A percentile compares a stretch with the other conserved stretches of the same genome.
Evolutionary conservation across 768 basidiomycete species (phyloP).

Genomic region (Mycena pura): DNA sequence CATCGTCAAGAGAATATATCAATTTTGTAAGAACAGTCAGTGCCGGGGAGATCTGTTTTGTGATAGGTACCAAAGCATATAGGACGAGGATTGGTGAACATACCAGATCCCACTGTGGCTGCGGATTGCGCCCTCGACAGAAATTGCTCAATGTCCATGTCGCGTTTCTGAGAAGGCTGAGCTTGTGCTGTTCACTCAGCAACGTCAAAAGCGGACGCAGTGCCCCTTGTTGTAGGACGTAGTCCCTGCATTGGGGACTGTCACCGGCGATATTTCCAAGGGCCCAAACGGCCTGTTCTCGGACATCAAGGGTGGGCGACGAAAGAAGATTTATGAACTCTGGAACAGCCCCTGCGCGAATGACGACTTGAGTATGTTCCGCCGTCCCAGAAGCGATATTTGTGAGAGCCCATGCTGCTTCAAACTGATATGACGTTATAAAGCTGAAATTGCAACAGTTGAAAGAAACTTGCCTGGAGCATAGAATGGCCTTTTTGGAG

Average conservation of each 20-base stretch:
- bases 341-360: slow-evolving; percentile 91
- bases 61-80: slow-evolving; percentile 19
- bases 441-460: neutral
- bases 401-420: slow-evolving; percentile 97
- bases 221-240: slow-evolving; percentile 93
- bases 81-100: slow-evolving; percentile 34
- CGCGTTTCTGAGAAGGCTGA: slow-evolving; percentile 97
- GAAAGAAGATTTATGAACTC: slow-evolving; percentile 97
- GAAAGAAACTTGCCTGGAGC: slow-evolving; percentile 68
- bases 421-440: slow-evolving; percentile 66
- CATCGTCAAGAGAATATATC: slow-evolving; percentile 98
- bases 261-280: slow-evolving; percentile 99
- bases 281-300: slow-evolving; percentile 99
- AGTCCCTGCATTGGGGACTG: slow-evolving; percentile 97
- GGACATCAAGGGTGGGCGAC: slow-evolving; percentile 91
- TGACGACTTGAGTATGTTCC: slow-evolving; percentile 98
- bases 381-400: slow-evolving; percentile 99
- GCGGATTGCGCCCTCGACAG: slow-evolving; percentile 96
- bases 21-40: slow-evolving; percentile 94
- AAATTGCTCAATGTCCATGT: slow-evolving; percentile 99
- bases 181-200: slow-evolving; percentile 95
- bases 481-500: slow-evolving; percentile 79
- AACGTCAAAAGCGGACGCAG: slow-evolving; percentile 87
- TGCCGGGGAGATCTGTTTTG: slow-evolving; percentile 88
- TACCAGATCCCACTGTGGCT: slow-evolving; percentile 97